A percentile compares a stretch with the other conserved stretches of the same genome.
phyloP scores from a whole-genome alignment of 768 basidiomycete genomes.

The Pholiota microspora region DNA sequence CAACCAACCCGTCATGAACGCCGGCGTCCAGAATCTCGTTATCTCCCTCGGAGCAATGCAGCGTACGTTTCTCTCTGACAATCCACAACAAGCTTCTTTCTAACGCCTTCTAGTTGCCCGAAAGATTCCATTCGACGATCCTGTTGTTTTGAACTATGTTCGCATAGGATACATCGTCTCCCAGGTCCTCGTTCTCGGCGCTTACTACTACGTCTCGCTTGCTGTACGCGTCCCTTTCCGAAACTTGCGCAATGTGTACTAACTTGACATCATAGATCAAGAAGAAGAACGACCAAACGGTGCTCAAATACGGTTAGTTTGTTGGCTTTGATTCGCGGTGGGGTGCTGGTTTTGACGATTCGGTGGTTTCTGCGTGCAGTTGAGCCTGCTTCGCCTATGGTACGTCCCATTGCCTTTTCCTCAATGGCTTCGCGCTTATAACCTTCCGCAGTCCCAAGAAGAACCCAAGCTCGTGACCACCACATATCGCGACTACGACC shows the following conservation, averaged over 20 bases:
- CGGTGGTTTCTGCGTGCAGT: too few species aligned
- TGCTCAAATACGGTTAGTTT: conserved; percentile 89
- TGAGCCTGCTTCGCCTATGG: conserved; percentile 75
- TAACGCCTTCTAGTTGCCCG: conserved; percentile 64
- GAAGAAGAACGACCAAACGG: conserved; percentile 92
- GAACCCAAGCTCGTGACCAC: conserved; percentile 81
- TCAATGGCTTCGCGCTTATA: not conserved
- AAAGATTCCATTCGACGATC: conserved; percentile 89
- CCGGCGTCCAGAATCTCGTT: conserved; percentile 77
- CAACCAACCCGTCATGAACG: conserved; percentile 67
- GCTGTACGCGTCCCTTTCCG: conserved; percentile 46
- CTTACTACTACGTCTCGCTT: conserved; percentile 80
- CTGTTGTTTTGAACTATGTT: conserved; percentile 75
- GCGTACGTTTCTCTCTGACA: conserved; percentile 36
- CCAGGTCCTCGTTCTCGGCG: conserved; percentile 67
- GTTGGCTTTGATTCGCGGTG: not conserved
- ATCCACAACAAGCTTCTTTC: not conserved
- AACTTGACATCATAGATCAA: conserved; percentile 65
- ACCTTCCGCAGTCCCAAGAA: conserved; percentile 36
- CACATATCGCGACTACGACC: conserved; percentile 92
- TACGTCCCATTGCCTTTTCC: conserved; percentile 35
- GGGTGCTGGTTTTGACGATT: too few species aligned
- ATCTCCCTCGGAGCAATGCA: conserved; percentile 96
- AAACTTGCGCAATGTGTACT: not conserved
- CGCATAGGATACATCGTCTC: conserved; percentile 79